A percentile compares a stretch with the other conserved stretches of the same genome.
These are phyloP conservation scores for Alternaria rosae DNA, from an alignment of 2,329 filamentous ascomycete species.

Conservation along the genomic window DNA sequence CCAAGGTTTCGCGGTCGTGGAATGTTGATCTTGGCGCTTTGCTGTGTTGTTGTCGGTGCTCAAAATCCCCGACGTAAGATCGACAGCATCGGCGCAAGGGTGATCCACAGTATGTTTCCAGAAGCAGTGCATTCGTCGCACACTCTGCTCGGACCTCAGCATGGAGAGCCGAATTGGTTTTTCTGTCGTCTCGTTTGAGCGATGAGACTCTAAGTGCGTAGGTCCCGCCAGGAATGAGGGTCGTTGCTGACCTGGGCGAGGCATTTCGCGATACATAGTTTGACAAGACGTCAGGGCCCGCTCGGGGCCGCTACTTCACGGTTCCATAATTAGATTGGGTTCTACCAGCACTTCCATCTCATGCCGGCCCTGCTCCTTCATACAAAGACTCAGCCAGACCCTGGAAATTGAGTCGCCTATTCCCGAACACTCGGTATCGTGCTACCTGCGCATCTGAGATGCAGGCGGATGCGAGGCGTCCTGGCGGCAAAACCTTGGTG, in stretches of 20 bases:
- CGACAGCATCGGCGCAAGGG: neutral
- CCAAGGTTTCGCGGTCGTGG: neutral
- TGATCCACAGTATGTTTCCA: neutral
- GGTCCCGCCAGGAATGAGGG: neutral
- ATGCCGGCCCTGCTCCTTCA: neutral
- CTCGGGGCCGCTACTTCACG: neutral
- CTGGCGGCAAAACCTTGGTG: neutral
- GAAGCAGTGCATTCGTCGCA: neutral
- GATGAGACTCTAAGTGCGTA: neutral
- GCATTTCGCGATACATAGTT: neutral
- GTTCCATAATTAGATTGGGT: constrained; percentile 2
- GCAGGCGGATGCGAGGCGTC: neutral
- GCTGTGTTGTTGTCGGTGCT: neutral
- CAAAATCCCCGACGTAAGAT: constrained; percentile 10
- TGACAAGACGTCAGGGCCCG: neutral
- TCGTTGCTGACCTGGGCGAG: neutral
- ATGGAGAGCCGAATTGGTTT: constrained; percentile 1
- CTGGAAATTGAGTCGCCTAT: neutral
- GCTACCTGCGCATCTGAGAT: neutral
- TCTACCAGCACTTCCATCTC: neutral
- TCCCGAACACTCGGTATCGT: neutral
- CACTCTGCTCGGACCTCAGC: neutral
- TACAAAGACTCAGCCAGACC: neutral
- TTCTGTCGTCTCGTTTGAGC: neutral
- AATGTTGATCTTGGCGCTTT: neutral